Base-by-base conservation (phyloP, 2,329 filamentous ascomycete species). In the Cryphonectria nitschkei region DNA sequence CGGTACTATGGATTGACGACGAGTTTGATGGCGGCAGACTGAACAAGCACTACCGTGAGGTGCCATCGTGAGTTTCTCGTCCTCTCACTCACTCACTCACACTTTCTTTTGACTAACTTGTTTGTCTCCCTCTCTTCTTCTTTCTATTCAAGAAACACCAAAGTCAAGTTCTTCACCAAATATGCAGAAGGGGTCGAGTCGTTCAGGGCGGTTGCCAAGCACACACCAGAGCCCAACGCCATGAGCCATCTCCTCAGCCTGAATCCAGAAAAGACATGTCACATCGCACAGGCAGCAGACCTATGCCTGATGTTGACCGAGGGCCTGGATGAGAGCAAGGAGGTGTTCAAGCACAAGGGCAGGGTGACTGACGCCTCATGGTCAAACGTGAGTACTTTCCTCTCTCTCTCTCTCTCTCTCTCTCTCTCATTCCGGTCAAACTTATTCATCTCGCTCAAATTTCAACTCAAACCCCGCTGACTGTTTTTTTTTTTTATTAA, bases 1-100 rank as follows among this genome's bases (percentile, higher is more conserved):
- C 80, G 11, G 84, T 83, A 19, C 83, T 90, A 65, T 91, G 89
- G 89, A 81, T 90, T 56, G 89, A 90, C 75, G 83, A 87, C 46
- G 76, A 78, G 2, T 90, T 90, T 75, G 79, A 84, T 34, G 88
- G 80, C 39, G 87, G 87, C 5, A 80, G 86, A 58, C 80, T 89
- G 43, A 81, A 85, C 74, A 80, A 82, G 71, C 82, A 82, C 75
- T 91, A 91, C 76, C 83, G 88, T 64, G 88, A 90, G 76, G 89
- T 90, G 29, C 88, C 88, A 13, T 81, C 80, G 75, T 68, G 54
- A 41, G 60, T 68, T 19, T 50, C 14, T 14, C 26, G 16, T 14
- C 26, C 26, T 29, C 29, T 26, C 65, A 11, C 34, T 13, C 46
- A 1, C 46, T n/a, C 14, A 14, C 41, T 50, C 52, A 11, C 34